Evolutionary conservation across 768 basidiomycete species (phyloP).

Genomic region (Auriscalpium vulgare): DNA sequence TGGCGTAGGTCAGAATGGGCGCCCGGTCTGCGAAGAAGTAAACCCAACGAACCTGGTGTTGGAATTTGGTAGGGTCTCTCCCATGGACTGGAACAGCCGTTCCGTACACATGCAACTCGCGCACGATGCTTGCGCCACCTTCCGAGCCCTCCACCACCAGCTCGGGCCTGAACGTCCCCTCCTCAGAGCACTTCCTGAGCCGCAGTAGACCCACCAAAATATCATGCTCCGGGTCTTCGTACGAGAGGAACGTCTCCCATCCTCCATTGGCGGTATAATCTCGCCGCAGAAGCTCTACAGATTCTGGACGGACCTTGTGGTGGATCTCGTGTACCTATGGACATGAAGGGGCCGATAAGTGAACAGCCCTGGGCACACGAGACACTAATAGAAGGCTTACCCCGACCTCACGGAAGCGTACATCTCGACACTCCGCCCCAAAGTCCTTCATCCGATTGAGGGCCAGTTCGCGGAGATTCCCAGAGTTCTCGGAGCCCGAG

Average conservation of each 20-base stretch:
- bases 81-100: constrained; percentile 97
- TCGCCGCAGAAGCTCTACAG: constrained; percentile 88
- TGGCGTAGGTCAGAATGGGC: not conserved
- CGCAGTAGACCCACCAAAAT: constrained; percentile 92
- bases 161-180: constrained; percentile 95
- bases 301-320: constrained; percentile 92
- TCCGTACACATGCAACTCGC: constrained; percentile 96
- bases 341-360: constrained; percentile 3
- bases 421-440: constrained; percentile 94
- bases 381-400: constrained; percentile 39
- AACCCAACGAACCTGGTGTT: constrained; percentile 61
- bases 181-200: constrained; percentile 90
- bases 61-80: constrained; percentile 96
- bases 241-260: constrained; percentile 99
- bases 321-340: constrained; percentile 94
- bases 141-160: constrained; percentile 64
- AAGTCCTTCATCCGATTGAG: constrained; percentile 98
- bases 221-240: constrained; percentile 95
- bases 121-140: constrained; percentile 84
- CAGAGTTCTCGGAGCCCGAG: constrained; percentile 96
- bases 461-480: constrained; percentile 92
- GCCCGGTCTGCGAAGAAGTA: not conserved
- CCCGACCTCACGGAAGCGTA: constrained; percentile 96
- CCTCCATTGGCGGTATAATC: constrained; percentile 98
- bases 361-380: not conserved